phyloP scores from a whole-genome alignment of 2,329 filamentous ascomycete genomes.

The Alternaria angustiovoidea region DNA sequence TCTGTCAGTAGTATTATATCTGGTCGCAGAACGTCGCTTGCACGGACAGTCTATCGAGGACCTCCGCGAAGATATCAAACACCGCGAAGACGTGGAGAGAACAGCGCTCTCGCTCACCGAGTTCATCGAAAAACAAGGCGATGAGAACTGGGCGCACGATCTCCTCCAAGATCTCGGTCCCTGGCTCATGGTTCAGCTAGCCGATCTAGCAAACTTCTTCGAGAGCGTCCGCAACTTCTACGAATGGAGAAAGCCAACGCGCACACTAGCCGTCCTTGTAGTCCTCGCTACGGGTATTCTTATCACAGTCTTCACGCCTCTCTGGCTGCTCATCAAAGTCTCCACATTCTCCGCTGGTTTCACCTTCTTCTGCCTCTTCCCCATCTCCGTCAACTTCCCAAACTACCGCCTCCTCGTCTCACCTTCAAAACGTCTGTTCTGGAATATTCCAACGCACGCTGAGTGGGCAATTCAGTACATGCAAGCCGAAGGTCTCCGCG shows the following conservation, averaged over 20 bases:
- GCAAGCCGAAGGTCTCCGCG: slow-evolving; percentile 37
- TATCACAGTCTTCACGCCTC: slow-evolving; percentile 30
- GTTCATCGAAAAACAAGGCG: slow-evolving; percentile 49
- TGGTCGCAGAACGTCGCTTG: slow-evolving; percentile 31
- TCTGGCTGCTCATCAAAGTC: slow-evolving; percentile 41
- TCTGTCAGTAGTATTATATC: slow-evolving; percentile 31
- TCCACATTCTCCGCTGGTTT: slow-evolving; percentile 40
- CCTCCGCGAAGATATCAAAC: slow-evolving; percentile 41
- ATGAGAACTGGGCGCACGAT: slow-evolving; percentile 47
- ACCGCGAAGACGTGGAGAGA: slow-evolving; percentile 39
- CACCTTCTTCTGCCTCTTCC: slow-evolving; percentile 47
- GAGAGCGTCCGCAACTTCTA: slow-evolving; percentile 51
- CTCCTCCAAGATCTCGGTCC: slow-evolving; percentile 41
- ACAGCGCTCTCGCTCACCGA: slow-evolving; percentile 47
- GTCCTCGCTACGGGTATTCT: slow-evolving; percentile 34
- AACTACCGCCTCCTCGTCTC: slow-evolving; percentile 49
- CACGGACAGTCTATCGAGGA: slow-evolving; percentile 34
- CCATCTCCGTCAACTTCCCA: slow-evolving; percentile 44
- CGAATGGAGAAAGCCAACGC: slow-evolving; percentile 45
- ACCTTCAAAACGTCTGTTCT: slow-evolving; percentile 45
- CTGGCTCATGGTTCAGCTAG: slow-evolving; percentile 47
- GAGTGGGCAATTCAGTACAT: slow-evolving; percentile 48
- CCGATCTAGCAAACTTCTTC: slow-evolving; percentile 47
- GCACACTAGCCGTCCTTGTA: slow-evolving; percentile 36
- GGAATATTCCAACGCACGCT: slow-evolving; percentile 50